phyloP scores from a whole-genome alignment of 129 eudicot species.

The Glebionis coronaria region DNA sequence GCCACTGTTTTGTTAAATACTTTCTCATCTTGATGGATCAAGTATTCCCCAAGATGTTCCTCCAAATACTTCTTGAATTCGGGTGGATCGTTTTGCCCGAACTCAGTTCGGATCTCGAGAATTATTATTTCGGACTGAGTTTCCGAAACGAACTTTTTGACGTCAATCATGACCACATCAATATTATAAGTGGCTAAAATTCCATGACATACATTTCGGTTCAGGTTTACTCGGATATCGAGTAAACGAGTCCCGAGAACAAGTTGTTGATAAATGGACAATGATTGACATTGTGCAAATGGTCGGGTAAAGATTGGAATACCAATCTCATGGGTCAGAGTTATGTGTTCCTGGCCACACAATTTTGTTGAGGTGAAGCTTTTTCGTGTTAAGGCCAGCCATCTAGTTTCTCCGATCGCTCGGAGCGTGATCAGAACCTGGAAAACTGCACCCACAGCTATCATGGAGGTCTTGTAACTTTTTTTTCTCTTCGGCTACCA shows the following conservation, averaged over 20 bases:
- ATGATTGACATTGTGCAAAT: conserved; percentile 84
- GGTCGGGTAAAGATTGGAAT: conserved; percentile 87
- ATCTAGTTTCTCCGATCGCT: conserved; percentile 85
- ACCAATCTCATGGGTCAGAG: conserved; percentile 92
- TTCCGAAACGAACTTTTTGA: conserved; percentile 69
- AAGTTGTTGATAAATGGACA: conserved; percentile 80
- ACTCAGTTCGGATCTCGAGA: conserved; percentile 91
- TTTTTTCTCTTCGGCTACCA: conserved; percentile 55
- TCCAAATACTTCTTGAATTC: conserved; percentile 78
- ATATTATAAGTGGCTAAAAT: conserved; percentile 54
- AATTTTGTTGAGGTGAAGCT: conserved; percentile 57
- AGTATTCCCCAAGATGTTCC: conserved; percentile 68
- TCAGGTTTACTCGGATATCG: conserved; percentile 78
- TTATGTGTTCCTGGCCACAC: conserved; percentile 99
- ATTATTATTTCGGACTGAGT: conserved; percentile 79
- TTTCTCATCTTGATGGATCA: conserved; percentile 80
- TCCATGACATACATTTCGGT: conserved; percentile 89
- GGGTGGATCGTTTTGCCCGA: conserved; percentile 84
- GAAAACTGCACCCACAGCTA: conserved; percentile 53
- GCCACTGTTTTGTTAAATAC: conserved; percentile 70
- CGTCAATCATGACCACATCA: conserved; percentile 66
- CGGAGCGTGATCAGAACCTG: conserved; percentile 64
- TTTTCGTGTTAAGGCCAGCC: conserved; percentile 56
- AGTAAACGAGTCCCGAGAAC: conserved; percentile 63
- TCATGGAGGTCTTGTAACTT: conserved; percentile 43